Base-by-base conservation (phyloP, 75 land plant species). In the Selaginella moellendorffii region DNA sequence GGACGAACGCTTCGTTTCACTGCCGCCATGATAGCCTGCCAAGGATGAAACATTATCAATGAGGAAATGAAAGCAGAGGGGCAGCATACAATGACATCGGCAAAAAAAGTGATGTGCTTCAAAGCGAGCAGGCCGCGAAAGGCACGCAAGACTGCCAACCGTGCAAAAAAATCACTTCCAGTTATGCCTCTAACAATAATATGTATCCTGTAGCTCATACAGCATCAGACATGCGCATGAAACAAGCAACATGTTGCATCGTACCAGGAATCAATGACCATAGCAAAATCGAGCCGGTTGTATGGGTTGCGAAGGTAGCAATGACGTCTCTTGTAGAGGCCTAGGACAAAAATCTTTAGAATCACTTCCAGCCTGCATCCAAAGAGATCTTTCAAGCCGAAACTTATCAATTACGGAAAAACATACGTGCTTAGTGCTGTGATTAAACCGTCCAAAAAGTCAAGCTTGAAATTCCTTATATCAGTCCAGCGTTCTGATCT, bases 1-100 rank as follows among this genome's bases (percentile, higher is more conserved):
- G 76, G 71, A 27, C 20, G 58, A 27, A 73, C 26, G 62, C 71
- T 68, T 19, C 65, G n/a, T 20, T 62, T 23, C 10, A 68, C 28
- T 24, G 76, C 76, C 53, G 60, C 70, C 71, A 73, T 68, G 26
- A 73, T 73, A 23, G 76, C 76, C 76, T 73, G 27, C 5, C 10
- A 36, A 36, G 46, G 14, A 36, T 5, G 5, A 36, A 36, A 36
- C 14, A 36, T 5, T 36, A 36, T 5, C 14, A 36, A 36, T 56
- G 10, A 36, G 46, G 10, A 36, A 36, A 36, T 5, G 5, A 65
- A 1, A 1, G 26, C 20, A 29, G 1, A 52, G 2, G 18, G 12
- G 2, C 17, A 21, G 0, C 59, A 19, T 56, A 56, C 59, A 2
- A 56, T 8, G n/a, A 56, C 59, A 19, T 56, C 59, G n/a, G 59